Base-by-base conservation (phyloP, 2,329 filamentous ascomycete genomes). In the Rutstroemia sp. region DNA sequence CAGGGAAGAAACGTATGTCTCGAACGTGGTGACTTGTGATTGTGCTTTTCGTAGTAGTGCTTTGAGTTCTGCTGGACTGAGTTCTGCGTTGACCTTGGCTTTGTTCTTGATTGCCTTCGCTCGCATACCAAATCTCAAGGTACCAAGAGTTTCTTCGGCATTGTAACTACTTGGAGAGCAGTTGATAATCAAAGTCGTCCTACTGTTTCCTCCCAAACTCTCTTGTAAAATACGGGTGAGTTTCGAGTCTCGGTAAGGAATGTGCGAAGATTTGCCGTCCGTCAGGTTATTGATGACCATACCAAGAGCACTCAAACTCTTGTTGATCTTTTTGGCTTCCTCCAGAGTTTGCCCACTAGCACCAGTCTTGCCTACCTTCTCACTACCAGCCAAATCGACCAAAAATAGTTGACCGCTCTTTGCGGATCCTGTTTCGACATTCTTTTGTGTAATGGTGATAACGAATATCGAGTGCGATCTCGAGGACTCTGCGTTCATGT, bases 71-170 rank as follows among this genome's bases (percentile, higher is more conserved):
- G 91, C 84, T 47, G 94, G 94, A 68, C 92, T 97, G 67, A 99
- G 82, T 73, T 99, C 94, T 47, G 92, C 92, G 70, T 99, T 99
- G 81, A 99, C 88, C 86, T 97, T 99, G 73, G 94, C 94, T 80
- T 97, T 97, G 78, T 97, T 97, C 86, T 97, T 96, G 78, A 99
- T 99, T 0, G 90, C 89, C 78, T 99, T 99, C 57, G 94, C 94
- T 70, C 94, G 81, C 74, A 94, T 95, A 77, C 94, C 94, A 70
- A 97, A 99, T 47, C 92, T 84, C 59, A 99, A 75, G 0, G 94
- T 99, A 63, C 91, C 87, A 49, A 97, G 75, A 0, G 94, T 97
- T 76, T 99, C 94, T 54, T 86, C 84, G 74, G 96, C 92, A 77
- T 99, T 97, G 77, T 97, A 97, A 70, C 90, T 96, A 75, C 89